Conservation (phyloP, 257 asterid species). For the Nicotiana sylvestris region DNA sequence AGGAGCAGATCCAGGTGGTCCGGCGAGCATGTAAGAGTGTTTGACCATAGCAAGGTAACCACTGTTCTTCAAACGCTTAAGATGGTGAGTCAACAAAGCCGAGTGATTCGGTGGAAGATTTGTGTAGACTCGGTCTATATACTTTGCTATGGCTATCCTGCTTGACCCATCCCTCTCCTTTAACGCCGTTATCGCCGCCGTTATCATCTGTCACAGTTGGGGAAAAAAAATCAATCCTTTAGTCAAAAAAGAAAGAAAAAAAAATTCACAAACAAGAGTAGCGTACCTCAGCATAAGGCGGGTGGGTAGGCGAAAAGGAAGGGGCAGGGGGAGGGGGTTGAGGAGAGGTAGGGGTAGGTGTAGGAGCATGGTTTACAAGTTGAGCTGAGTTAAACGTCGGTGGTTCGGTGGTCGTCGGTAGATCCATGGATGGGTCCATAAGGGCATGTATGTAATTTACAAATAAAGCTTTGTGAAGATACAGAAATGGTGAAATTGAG, state of each 20-base stretch:
- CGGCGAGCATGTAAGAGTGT: slow-evolving; percentile 58
- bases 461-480: neutral
- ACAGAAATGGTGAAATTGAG: slow-evolving; percentile 8
- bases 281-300: slow-evolving; percentile 18
- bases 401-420: neutral
- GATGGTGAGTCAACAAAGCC: slow-evolving; percentile 43
- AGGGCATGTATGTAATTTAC: slow-evolving; percentile 3
- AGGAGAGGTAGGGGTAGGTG: neutral
- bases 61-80: slow-evolving; percentile 44
- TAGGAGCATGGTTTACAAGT: neutral
- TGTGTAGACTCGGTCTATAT: slow-evolving; percentile 44
- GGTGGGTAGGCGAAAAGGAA: neutral
- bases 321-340: neutral
- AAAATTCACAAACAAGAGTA: neutral
- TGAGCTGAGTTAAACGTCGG: neutral
- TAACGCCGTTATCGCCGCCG: slow-evolving; percentile 54
- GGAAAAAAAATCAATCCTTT: neutral
- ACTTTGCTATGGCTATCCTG: slow-evolving; percentile 56
- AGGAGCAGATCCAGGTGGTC: slow-evolving; percentile 35
- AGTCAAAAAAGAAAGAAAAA: neutral
- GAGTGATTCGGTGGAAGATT: slow-evolving; percentile 51
- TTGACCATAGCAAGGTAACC: slow-evolving; percentile 60
- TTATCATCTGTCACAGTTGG: slow-evolving; percentile 52
- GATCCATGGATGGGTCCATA: slow-evolving; percentile 14
- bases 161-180: slow-evolving; percentile 74